A percentile compares a stretch with the other conserved stretches of the same genome.
Conservation (phyloP, 257 asterid genomes). For the Petunia axillaris region DNA sequence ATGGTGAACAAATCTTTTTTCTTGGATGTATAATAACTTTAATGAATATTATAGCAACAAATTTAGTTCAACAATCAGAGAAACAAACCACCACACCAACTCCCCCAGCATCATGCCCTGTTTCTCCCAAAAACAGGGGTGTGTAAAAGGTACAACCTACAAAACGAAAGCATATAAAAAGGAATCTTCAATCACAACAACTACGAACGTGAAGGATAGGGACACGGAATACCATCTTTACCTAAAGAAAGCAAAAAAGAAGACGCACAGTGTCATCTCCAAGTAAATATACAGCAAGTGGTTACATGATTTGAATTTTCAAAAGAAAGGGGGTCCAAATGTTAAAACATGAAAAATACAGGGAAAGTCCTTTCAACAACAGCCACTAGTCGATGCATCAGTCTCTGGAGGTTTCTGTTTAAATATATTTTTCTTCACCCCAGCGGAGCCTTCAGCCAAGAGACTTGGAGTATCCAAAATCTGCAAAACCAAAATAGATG, state of each 20-base stretch:
- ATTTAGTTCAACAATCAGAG: no score
- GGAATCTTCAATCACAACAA: not conserved
- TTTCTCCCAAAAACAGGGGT: no score
- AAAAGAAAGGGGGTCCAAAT: not conserved
- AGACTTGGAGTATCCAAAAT: slow-evolving; percentile 92
- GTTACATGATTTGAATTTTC: slow-evolving; percentile 4
- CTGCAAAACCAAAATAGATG: slow-evolving; percentile 43
- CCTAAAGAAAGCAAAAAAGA: no score
- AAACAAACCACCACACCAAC: no score
- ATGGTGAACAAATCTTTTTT: no score
- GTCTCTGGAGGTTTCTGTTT: slow-evolving; percentile 84
- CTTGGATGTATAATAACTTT: no score
- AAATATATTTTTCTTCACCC: slow-evolving; percentile 80
- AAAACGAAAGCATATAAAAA: not conserved
- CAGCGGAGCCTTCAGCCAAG: slow-evolving; percentile 78
- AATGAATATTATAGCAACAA: no score
- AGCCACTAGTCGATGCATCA: slow-evolving; percentile 70
- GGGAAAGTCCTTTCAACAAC: slow-evolving; percentile 61
- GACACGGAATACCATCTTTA: not conserved
- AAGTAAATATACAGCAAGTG: not conserved
- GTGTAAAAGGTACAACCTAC: no score
- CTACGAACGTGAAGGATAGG: slow-evolving; percentile 15
- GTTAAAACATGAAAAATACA: slow-evolving; percentile 15
- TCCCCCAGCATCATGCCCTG: no score
- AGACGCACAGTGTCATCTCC: no score